Percentiles rank a stretch among this genome's conserved stretches.
These are phyloP conservation scores for Sporisorium graminicola DNA, from an alignment of 1,284 basidiomycete species.

Conservation along the genomic window DNA sequence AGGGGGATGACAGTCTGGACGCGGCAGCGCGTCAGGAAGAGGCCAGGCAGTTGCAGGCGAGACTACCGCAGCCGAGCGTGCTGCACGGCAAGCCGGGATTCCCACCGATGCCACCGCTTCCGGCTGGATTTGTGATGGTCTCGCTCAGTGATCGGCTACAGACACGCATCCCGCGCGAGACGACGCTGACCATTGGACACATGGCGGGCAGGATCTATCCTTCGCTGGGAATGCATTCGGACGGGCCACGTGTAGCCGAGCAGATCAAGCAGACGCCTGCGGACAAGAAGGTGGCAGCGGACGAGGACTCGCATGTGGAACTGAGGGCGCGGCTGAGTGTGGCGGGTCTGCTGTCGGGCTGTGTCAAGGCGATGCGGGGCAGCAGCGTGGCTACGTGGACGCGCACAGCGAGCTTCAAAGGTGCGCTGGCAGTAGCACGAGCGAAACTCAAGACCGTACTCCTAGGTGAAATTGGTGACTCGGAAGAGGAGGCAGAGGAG, in stretches of 20 bases:
- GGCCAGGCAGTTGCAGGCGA: conserved; percentile 19
- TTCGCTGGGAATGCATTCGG: conserved; percentile 45
- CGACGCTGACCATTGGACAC: conserved; percentile 25
- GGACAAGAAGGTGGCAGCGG: conserved; percentile 28
- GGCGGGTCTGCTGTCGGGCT: conserved; percentile 41
- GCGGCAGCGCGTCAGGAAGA: conserved; percentile 28
- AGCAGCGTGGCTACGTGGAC: conserved; percentile 20
- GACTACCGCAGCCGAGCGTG: conserved; percentile 39
- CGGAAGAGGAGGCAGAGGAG: conserved; percentile 15
- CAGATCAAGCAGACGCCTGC: conserved; percentile 26
- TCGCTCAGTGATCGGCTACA: conserved; percentile 39
- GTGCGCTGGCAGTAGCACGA: conserved; percentile 13
- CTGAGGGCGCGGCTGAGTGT: conserved; percentile 39
- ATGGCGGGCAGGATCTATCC: conserved; percentile 47
- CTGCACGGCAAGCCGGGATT: conserved; percentile 36
- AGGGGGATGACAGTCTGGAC: conserved; percentile 20
- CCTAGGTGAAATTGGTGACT: conserved; percentile 4
- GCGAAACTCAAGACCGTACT: conserved; percentile 10
- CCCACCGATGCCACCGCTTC: conserved; percentile 42
- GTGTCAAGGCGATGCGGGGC: conserved; percentile 47
- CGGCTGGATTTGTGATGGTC: conserved; percentile 43
- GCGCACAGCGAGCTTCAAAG: conserved; percentile 30
- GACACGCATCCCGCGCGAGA: conserved; percentile 35
- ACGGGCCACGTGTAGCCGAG: conserved; percentile 43
- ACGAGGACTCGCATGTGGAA: conserved; percentile 48